Evolutionary conservation across 768 basidiomycete genomes (phyloP).

Genomic region (Sarcodon aspratus): DNA sequence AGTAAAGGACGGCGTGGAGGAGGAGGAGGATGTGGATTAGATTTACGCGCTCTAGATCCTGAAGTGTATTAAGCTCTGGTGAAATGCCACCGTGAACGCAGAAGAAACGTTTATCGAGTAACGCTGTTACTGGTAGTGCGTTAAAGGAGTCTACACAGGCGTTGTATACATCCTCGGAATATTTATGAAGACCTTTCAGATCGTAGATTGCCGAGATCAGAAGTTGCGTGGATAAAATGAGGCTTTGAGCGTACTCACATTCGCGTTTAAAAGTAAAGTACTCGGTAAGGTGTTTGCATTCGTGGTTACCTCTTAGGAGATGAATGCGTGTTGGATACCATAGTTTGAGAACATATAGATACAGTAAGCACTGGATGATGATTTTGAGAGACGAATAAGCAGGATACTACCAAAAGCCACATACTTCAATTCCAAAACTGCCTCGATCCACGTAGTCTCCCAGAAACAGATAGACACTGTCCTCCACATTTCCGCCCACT

Average conservation of each 20-base stretch:
- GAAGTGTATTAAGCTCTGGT: constrained; percentile 70
- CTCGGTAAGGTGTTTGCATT: constrained; percentile 93
- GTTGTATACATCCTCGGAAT: constrained; percentile 78
- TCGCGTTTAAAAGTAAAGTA: constrained; percentile 98
- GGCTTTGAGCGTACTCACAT: constrained; percentile 40
- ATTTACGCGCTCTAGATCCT: constrained; percentile 54
- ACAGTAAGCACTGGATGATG: constrained; percentile 63
- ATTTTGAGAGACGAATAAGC: neutral
- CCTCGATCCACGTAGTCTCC: constrained; percentile 98
- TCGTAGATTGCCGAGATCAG: neutral
- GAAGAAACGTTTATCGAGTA: constrained; percentile 93
- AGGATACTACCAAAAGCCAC: constrained; percentile 5
- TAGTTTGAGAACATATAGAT: constrained; percentile 89
- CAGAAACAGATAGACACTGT: constrained; percentile 85
- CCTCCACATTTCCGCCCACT: constrained; percentile 75
- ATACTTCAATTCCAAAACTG: constrained; percentile 74
- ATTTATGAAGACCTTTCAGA: constrained; percentile 74
- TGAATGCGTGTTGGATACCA: constrained; percentile 76
- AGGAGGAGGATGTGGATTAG: constrained; percentile 12
- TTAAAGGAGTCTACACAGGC: constrained; percentile 88
- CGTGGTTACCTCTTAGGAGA: constrained; percentile 91
- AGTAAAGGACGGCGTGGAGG: constrained; percentile 3
- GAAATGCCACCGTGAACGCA: constrained; percentile 96
- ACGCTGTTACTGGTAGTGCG: constrained; percentile 79
- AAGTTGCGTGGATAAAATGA: constrained; percentile 1